Percentiles rank a stretch among this genome's conserved stretches.
These are phyloP conservation scores for Lentinula sp. DNA, from an alignment of 768 basidiomycete species.

Conservation along the genomic window DNA sequence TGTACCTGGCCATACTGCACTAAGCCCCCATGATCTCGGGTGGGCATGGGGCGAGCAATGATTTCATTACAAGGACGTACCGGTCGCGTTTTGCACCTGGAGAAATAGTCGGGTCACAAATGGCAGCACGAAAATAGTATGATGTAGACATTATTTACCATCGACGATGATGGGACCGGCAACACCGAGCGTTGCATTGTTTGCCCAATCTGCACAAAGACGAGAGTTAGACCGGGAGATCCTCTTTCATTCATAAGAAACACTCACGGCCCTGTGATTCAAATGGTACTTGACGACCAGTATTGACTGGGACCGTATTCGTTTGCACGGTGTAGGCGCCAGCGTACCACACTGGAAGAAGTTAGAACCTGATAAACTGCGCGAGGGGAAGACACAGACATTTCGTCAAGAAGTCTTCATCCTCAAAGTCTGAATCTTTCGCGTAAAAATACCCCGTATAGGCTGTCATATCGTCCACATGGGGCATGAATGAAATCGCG, in stretches of 20 bases:
- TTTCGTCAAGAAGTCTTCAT: constrained; percentile 29
- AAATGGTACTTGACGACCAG: constrained; percentile 43
- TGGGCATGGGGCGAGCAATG: background rate
- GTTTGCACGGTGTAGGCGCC: constrained; percentile 11
- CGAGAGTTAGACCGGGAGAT: background rate
- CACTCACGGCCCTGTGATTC: constrained; percentile 35
- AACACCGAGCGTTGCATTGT: constrained; percentile 48
- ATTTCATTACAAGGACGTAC: constrained; percentile 14
- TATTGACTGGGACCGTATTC: constrained; percentile 29
- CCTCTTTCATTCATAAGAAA: background rate
- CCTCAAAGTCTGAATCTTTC: constrained; percentile 20
- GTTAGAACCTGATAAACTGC: background rate
- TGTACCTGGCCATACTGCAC: constrained; percentile 54
- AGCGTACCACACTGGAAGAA: constrained; percentile 20
- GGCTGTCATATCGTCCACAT: constrained; percentile 24
- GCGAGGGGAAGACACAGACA: constrained; percentile 15
- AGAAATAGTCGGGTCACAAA: background rate
- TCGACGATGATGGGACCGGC: constrained; percentile 59
- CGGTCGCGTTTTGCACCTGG: constrained; percentile 50
- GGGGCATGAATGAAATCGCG: constrained; percentile 29
- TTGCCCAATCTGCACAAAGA: constrained; percentile 37
- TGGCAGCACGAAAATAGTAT: background rate
- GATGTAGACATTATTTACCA: constrained; percentile 13
- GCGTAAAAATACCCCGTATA: constrained; percentile 33
- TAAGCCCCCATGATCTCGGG: constrained; percentile 10